These are phyloP conservation scores for Yarrowia hollandica DNA, from an alignment of 805 yeast species.

Conservation along the genomic window DNA sequence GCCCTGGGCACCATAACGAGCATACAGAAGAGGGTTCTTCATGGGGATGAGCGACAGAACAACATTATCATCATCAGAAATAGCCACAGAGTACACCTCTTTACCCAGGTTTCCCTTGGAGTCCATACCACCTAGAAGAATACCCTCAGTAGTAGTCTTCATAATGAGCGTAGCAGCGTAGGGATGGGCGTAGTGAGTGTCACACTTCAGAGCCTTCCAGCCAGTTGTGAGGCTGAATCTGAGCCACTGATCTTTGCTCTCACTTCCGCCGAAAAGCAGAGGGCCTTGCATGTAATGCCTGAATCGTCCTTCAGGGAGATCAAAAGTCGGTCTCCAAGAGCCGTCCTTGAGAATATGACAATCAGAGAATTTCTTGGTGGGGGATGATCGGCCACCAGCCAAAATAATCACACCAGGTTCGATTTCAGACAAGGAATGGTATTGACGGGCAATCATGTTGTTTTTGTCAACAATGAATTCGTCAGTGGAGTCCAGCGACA, in stretches of 20 bases:
- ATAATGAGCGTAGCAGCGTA: constrained; percentile 6
- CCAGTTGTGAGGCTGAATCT: neutral
- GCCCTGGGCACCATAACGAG: constrained; percentile 54
- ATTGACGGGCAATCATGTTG: constrained; percentile 49
- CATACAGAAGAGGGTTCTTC: constrained; percentile 30
- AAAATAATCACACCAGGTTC: constrained; percentile 43
- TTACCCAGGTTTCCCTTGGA: constrained; percentile 15
- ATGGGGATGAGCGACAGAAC: neutral
- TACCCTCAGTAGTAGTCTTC: constrained; percentile 19
- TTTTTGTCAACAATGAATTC: constrained; percentile 21
- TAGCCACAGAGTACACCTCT: neutral
- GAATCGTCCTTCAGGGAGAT: constrained; percentile 42
- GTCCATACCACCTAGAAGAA: constrained; percentile 19
- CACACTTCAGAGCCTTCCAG: constrained; percentile 8
- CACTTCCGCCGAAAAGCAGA: constrained; percentile 19
- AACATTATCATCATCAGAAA: neutral
- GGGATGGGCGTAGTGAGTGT: neutral
- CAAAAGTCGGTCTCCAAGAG: constrained; percentile 47
- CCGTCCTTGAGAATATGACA: constrained; percentile 44
- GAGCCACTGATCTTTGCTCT: constrained; percentile 19
- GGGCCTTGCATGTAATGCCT: constrained; percentile 1
- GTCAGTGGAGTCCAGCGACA: constrained; percentile 20
- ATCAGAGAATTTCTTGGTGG: constrained; percentile 50
- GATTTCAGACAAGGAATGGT: constrained; percentile 53
- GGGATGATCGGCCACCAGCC: constrained; percentile 69